phyloP scores from a whole-genome alignment of 495 filamentous ascomycete species.

The Xylaria sp. region DNA sequence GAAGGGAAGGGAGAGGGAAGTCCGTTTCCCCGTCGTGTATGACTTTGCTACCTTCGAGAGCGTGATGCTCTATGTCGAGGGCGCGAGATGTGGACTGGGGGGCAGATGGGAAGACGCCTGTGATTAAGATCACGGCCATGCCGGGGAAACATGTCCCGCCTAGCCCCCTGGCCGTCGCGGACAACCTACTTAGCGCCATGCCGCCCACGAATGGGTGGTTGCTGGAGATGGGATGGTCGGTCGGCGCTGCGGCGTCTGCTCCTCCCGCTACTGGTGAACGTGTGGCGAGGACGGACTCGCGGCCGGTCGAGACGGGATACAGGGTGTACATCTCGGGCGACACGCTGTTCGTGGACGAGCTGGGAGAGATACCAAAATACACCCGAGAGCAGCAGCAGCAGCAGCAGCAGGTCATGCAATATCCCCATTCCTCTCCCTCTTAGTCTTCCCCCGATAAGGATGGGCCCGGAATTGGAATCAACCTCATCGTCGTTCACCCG shows the following conservation, averaged over 20 bases:
- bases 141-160: conserved; percentile 74
- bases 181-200: conserved; percentile 67
- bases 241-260: neutral
- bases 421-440: neutral
- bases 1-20: conserved; percentile 44
- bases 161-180: conserved; percentile 53
- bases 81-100: conserved; percentile 20
- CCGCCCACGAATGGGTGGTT: conserved; percentile 79
- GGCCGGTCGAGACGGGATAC: conserved; percentile 58
- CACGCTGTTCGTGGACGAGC: conserved; percentile 70
- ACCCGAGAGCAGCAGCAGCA: conserved; percentile 50
- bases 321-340: conserved; percentile 77
- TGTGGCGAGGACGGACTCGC: neutral
- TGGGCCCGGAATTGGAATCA: conserved; percentile 51
- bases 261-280: neutral
- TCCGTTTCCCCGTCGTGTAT: conserved; percentile 62
- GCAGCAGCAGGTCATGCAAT: too few relatives aligned
- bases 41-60: conserved; percentile 64
- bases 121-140: conserved; percentile 68
- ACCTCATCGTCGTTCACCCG: conserved; percentile 73
- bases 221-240: conserved; percentile 64
- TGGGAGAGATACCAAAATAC: conserved; percentile 62
- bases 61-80: conserved; percentile 56
- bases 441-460: neutral
- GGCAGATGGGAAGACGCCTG: conserved; percentile 36